Evolutionary conservation across 257 asterid genomes (phyloP).

Genomic region (Coffea canephora): DNA sequence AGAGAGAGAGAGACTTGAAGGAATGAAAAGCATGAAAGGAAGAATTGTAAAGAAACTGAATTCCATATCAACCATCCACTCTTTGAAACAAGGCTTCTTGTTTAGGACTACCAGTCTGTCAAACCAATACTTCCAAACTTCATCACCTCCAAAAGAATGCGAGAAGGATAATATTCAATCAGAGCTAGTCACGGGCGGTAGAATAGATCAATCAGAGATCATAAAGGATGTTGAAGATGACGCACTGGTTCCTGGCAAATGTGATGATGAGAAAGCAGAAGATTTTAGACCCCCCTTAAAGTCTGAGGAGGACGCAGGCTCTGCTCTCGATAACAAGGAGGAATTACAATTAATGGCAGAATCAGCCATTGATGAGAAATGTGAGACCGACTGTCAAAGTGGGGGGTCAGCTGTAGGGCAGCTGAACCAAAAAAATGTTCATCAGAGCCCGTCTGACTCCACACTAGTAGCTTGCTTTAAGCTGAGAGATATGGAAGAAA

Average conservation of each 20-base stretch:
- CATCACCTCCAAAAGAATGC: conserved; percentile 21
- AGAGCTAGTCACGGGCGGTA: neutral
- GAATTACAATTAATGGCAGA: conserved; percentile 15
- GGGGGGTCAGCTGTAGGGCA: conserved; percentile 7
- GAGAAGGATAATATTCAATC: neutral
- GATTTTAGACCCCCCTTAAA: conserved; percentile 5
- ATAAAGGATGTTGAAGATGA: conserved; percentile 19
- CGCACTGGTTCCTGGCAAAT: neutral
- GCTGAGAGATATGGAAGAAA: conserved; percentile 17
- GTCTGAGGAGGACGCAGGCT: conserved; percentile 9
- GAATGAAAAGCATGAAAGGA: conserved; percentile 44
- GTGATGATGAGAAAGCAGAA: conserved; percentile 4
- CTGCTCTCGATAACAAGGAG: conserved; percentile 4
- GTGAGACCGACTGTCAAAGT: conserved; percentile 12
- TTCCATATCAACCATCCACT: conserved; percentile 35
- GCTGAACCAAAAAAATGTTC: neutral
- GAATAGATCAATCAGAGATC: conserved; percentile 6
- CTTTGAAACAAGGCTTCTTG: conserved; percentile 25
- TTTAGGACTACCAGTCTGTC: conserved; percentile 22
- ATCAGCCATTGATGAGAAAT: neutral
- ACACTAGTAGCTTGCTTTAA: conserved; percentile 10
- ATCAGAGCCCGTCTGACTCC: conserved; percentile 5
- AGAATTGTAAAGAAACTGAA: conserved; percentile 47
- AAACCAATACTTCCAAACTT: conserved; percentile 19
- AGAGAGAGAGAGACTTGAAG: neutral